phyloP scores from a whole-genome alignment of 768 basidiomycete genomes.

The Lactarius akahatsu region DNA sequence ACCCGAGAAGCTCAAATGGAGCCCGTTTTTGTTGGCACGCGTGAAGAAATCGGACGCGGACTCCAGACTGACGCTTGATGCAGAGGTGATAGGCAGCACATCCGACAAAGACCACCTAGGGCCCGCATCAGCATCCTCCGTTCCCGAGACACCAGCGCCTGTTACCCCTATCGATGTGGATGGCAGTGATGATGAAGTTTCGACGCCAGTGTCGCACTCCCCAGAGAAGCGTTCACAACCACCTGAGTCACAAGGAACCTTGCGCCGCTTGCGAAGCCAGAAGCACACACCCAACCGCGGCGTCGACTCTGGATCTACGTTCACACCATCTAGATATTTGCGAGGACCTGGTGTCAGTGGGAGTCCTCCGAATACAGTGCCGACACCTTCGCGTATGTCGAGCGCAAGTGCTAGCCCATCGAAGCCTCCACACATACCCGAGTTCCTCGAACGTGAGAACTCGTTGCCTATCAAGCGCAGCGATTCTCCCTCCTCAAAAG shows the following conservation, averaged over 20 bases:
- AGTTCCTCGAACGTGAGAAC: conserved; percentile 8
- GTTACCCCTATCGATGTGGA: conserved; percentile 22
- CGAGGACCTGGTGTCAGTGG: conserved; percentile 26
- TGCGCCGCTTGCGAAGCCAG: conserved; percentile 27
- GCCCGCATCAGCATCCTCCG: conserved; percentile 20
- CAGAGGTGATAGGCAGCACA: conserved; percentile 15
- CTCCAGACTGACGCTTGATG: conserved; percentile 16
- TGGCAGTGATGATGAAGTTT: conserved; percentile 16
- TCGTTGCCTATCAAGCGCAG: conserved; percentile 4
- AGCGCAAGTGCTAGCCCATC: conserved; percentile 18
- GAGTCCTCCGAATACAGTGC: conserved; percentile 20
- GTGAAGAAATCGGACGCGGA: conserved; percentile 36
- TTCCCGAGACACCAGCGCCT: conserved; percentile 27
- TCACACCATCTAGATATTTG: conserved; percentile 24
- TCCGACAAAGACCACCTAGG: conserved; percentile 24
- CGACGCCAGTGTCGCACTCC: conserved; percentile 18
- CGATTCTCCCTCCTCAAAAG: conserved; percentile 30
- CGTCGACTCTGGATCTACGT: conserved; percentile 7
- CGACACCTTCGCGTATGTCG: conserved; percentile 18
- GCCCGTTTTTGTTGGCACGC: conserved; percentile 77
- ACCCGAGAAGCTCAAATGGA: conserved; percentile 91
- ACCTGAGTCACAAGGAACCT: conserved; percentile 13
- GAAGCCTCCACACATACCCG: conserved; percentile 8
- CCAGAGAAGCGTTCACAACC: conserved; percentile 26
- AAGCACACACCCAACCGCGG: conserved; percentile 4